phyloP scores from a whole-genome alignment of 2,329 filamentous ascomycete genomes.

The Catunica adiposa region DNA sequence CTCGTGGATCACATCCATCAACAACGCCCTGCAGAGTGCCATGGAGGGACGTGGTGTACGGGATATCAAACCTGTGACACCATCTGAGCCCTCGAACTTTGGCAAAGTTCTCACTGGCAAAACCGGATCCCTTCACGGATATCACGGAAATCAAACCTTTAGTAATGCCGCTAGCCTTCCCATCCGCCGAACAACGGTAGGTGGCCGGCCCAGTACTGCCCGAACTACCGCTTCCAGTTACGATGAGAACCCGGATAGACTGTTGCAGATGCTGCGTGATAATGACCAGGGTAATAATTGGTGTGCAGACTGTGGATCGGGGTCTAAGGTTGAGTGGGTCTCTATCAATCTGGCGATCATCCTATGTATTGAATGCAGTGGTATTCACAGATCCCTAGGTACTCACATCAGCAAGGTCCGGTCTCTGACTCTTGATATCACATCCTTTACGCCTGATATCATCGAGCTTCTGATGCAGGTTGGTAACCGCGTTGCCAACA shows the following conservation, averaged over 20 bases:
- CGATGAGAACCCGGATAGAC: slow-evolving; percentile 69
- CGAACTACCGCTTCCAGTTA: slow-evolving; percentile 53
- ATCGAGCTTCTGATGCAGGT: slow-evolving; percentile 83
- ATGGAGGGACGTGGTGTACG: slow-evolving; percentile 62
- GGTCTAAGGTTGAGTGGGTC: slow-evolving; percentile 92
- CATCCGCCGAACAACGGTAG: slow-evolving; percentile 75
- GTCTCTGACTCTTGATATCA: slow-evolving; percentile 86
- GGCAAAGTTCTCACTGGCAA: slow-evolving; percentile 88
- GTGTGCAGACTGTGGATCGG: slow-evolving; percentile 88
- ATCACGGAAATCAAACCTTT: slow-evolving; percentile 32
- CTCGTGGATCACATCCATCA: slow-evolving; percentile 89
- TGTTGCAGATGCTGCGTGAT: slow-evolving; percentile 74
- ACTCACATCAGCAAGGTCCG: slow-evolving; percentile 97
- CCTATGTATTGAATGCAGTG: slow-evolving; percentile 93
- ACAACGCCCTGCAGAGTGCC: slow-evolving; percentile 90
- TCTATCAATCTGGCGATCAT: slow-evolving; percentile 96
- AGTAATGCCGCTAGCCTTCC: slow-evolving; percentile 40
- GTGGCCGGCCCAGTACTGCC: slow-evolving; percentile 60
- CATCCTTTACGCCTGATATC: slow-evolving; percentile 91
- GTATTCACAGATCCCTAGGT: slow-evolving; percentile 86
- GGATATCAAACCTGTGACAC: slow-evolving; percentile 28
- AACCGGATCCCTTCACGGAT: slow-evolving; percentile 51
- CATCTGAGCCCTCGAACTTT: slow-evolving; percentile 44
- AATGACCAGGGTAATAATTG: slow-evolving; percentile 83
- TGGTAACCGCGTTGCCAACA: slow-evolving; percentile 88